Conservation (phyloP, 257 asterid species). For the Sherardia arvensis region DNA sequence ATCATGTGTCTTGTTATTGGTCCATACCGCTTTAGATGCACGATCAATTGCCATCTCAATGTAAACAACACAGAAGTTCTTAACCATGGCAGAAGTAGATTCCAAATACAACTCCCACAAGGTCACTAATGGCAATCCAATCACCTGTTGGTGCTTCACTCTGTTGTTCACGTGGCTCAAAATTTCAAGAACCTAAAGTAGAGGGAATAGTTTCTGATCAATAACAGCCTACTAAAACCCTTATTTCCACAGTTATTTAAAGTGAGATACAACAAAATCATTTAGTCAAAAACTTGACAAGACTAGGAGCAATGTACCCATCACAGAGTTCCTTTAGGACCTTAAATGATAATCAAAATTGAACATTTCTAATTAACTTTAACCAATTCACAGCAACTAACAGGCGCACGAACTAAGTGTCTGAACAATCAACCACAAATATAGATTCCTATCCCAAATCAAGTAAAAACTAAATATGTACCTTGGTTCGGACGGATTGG, state of each 20-base stretch:
- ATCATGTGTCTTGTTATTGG: background rate
- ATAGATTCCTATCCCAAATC: background rate
- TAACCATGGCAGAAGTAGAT: conserved; percentile 65
- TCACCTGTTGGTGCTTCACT: conserved; percentile 64
- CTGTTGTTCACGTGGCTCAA: conserved; percentile 92
- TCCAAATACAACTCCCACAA: conserved; percentile 78
- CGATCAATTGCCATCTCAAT: conserved; percentile 95
- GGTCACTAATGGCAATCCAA: conserved; percentile 65
- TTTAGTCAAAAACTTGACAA: background rate
- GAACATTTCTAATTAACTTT: background rate
- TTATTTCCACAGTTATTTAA: background rate
- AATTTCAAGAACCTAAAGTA: conserved; percentile 47
- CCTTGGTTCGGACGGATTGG: conserved; percentile 70
- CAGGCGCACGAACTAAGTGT: too few relatives aligned
- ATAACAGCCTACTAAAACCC: background rate
- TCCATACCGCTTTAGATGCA: conserved; percentile 52
- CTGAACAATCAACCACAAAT: background rate
- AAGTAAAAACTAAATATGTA: too few relatives aligned
- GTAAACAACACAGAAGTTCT: conserved; percentile 83
- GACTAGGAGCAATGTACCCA: background rate
- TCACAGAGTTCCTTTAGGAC: background rate
- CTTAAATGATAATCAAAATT: background rate
- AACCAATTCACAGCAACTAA: background rate
- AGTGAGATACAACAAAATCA: background rate
- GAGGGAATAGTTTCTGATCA: background rate